Conservation (phyloP, 2,329 filamentous ascomycete genomes). For the Zymoseptoria ardabiliae region DNA sequence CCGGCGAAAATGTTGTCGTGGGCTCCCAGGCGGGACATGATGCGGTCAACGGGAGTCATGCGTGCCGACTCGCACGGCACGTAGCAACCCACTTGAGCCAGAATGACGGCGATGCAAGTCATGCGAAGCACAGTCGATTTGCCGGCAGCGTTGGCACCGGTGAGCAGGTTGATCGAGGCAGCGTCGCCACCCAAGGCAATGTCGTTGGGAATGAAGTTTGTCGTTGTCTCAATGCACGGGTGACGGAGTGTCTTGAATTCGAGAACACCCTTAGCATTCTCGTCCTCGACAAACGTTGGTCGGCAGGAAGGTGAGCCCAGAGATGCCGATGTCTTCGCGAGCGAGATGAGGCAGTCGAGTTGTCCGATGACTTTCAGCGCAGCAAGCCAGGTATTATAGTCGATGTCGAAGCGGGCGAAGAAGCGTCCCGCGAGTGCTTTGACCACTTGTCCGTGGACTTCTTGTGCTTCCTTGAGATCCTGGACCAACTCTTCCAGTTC, state of each 20-base stretch:
- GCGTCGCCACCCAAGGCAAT: constrained; percentile 73
- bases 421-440: constrained; percentile 79
- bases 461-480: constrained; percentile 84
- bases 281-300: constrained; percentile 76
- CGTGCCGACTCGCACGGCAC: constrained; percentile 75
- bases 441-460: constrained; percentile 84
- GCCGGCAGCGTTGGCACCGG: constrained; percentile 91
- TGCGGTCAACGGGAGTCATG: constrained; percentile 86
- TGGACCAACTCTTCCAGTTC: constrained; percentile 77
- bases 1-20: constrained; percentile 99
- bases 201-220: constrained; percentile 95
- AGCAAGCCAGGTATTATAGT: constrained; percentile 78
- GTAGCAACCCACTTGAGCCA: constrained; percentile 93
- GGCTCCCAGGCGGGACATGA: constrained; percentile 95
- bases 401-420: constrained; percentile 77
- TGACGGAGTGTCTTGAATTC: constrained; percentile 90
- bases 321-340: constrained; percentile 78
- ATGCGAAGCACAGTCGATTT: constrained; percentile 95
- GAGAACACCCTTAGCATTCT: constrained; percentile 64
- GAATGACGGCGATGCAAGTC: constrained; percentile 94
- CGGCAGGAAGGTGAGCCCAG: constrained; percentile 83
- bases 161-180: constrained; percentile 82
- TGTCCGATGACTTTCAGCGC: constrained; percentile 88
- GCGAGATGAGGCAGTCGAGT: constrained; percentile 87
- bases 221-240: constrained; percentile 83